Evolutionary conservation across 2,329 filamentous ascomycete species (phyloP), one percentile per base, ranked within the genome.

Genomic region (Fusarium sp.): DNA sequence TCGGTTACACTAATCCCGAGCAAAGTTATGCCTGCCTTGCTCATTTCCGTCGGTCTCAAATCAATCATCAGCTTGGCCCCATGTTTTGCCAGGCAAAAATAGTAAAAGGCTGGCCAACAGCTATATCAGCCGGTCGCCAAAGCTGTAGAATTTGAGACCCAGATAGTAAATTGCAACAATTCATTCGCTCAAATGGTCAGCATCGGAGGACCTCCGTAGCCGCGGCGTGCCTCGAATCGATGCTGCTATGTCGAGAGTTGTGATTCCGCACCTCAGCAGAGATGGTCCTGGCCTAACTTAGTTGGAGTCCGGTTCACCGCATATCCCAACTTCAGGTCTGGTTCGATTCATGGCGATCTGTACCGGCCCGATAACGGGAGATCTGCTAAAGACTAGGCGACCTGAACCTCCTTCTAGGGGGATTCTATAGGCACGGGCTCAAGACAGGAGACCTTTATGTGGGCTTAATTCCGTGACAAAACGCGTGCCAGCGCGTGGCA

Each of bases 351-450:
- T 59, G 57, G 45, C 46, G 64, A 72, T 71, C 72, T 44, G 16
- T 57, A 27, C 73, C 71, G 72, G 73, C 46, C 72, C 73, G 73
- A 59, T 66, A 52, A 63, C 62, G 72, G 64, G 63, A 75, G 68
- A 75, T 75, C 72, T 72, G 59, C 60, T 53, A 67, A 43, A 43
- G 54, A 66, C 63, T 66, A 54, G 43, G 61, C 51, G 29, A 45
- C 53, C 51, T 62, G 52, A 59, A 57, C 50, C 59, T 56, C 45
- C 45, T 68, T 66, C 56, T 52, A 56, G 46, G 57, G 50, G 32
- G 32, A 27, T 72, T 72, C 54, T 45, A 56, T 63, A 53, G 45
- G 52, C 45, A 59, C 67, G 45, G 42, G 49, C 65, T 50, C 49
- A 65, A 59, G 40, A 46, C 51, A 67, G 51, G 55, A 59, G 38